Base-by-base conservation (phyloP, 2,329 filamentous ascomycete species). In the Penicillium rolfsii region DNA sequence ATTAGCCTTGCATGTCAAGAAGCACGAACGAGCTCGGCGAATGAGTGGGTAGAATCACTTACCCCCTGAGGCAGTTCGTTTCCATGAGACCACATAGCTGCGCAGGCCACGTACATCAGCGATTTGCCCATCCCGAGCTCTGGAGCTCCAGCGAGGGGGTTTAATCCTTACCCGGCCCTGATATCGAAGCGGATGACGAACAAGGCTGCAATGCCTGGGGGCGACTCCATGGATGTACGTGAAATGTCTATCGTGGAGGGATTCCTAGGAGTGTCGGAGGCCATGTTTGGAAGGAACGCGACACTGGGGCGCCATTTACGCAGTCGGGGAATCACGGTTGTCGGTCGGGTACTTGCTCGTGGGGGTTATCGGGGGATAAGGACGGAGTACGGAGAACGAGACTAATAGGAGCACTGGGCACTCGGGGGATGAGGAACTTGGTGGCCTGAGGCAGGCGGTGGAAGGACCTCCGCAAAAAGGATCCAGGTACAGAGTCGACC, bases 121-220 rank as follows among this genome's bases (percentile, higher is more conserved):
- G 33, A 64, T 26, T 22, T 14, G 41, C 55, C 59, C 58, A 58
- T 35, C 58, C 41, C 40, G 43, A 36, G 55, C 56, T 58, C 50
- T 22, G 52, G 9, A 57, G 58, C 48, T 59, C 48, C 24, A 38
- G 61, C 38, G 40, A 43, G 33, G 30, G 46, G 58, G 57, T 45
- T 26, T 55, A 61, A 24, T 11, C 62, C 76, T 78, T 89, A 96
- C 81, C 93, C 93, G 71, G 92, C 89, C 77, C 93, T 95, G 79
- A 94, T 90, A 78, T 97, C 93, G 80, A 97, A 97, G 73, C 91
- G 87, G 77, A 96, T 94, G 64, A 96, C 84, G 77, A 96, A 97
- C 38, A 96, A 84, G 35, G 92, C 92, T 41, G 89, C 89, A 71
- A 94, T 86, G 56, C 75, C 72, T 24, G 81, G 81, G 28, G 77